phyloP scores from a whole-genome alignment of 208 protist species.

The Wallacemonas rigidus region DNA sequence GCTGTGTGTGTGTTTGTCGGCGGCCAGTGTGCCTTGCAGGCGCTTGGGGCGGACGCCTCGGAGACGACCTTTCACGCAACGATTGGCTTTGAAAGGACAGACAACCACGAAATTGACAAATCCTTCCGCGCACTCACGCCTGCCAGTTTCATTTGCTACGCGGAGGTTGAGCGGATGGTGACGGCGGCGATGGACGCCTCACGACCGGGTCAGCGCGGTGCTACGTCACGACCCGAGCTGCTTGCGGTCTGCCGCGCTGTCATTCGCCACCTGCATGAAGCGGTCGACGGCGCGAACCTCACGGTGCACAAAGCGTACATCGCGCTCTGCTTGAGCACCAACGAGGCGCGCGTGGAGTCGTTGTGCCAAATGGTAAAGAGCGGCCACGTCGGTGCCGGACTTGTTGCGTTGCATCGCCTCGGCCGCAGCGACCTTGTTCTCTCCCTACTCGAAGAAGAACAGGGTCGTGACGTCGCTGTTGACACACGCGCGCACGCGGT shows the following conservation, averaged over 20 bases:
- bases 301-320: constrained; percentile 18
- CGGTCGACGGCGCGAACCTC: constrained; percentile 10
- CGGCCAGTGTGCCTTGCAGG: constrained; percentile 11
- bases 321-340: constrained; percentile 12
- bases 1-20: constrained; percentile 16
- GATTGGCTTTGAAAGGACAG: constrained; percentile 6
- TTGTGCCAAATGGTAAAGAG: constrained; percentile 7
- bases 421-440: constrained; percentile 9
- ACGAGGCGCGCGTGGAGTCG: constrained; percentile 13
- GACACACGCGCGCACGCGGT: constrained; percentile 10
- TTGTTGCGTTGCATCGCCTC: constrained; percentile 6
- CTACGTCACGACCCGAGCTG: neutral
- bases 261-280: constrained; percentile 9
- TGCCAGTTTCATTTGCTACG: constrained; percentile 3
- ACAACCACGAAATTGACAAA: constrained; percentile 25
- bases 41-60: constrained; percentile 7
- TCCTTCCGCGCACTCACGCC: constrained; percentile 19
- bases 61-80: constrained; percentile 20
- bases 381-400: constrained; percentile 2
- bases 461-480: neutral
- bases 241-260: constrained; percentile 7
- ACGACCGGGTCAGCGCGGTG: neutral
- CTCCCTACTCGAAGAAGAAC: constrained; percentile 3
- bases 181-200: constrained; percentile 1
- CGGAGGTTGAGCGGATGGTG: constrained; percentile 15